These are phyloP conservation scores for Ochetophila trinervis DNA, from an alignment of 306 rosid species.

Conservation along the genomic window DNA sequence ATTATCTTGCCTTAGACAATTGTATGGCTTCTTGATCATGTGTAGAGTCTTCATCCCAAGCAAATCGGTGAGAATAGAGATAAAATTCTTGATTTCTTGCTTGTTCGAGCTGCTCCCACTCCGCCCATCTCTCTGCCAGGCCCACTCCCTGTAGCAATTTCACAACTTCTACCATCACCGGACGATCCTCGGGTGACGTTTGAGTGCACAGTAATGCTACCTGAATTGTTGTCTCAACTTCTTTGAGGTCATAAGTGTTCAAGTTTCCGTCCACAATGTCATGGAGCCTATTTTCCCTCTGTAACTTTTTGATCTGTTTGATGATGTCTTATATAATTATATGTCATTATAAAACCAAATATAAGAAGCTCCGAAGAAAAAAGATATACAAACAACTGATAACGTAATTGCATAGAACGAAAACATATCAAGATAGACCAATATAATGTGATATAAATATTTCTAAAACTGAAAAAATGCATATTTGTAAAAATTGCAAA, in stretches of 20 bases:
- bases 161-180: constrained; percentile 68
- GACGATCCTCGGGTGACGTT: constrained; percentile 64
- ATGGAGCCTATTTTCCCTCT: constrained; percentile 67
- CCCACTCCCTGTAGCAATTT: constrained; percentile 62
- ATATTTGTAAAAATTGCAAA: too few relatives aligned
- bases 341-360: background rate
- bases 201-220: constrained; percentile 88
- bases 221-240: constrained; percentile 62
- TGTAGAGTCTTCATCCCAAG: constrained; percentile 77
- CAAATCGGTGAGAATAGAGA: constrained; percentile 54
- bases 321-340: background rate
- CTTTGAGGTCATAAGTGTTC: constrained; percentile 51
- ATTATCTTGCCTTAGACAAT: constrained; percentile 71
- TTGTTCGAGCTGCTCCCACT: constrained; percentile 72
- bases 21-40: constrained; percentile 87
- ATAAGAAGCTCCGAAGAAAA: background rate
- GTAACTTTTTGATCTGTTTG: constrained; percentile 64
- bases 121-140: constrained; percentile 76
- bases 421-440: too few relatives aligned
- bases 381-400: background rate
- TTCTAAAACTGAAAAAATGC: too few relatives aligned
- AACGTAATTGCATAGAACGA: background rate
- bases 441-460: too few relatives aligned
- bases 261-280: constrained; percentile 72
- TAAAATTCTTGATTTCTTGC: constrained; percentile 48